phyloP scores from a whole-genome alignment of 2,329 filamentous ascomycete genomes.

The Helicocarpus griseus region DNA sequence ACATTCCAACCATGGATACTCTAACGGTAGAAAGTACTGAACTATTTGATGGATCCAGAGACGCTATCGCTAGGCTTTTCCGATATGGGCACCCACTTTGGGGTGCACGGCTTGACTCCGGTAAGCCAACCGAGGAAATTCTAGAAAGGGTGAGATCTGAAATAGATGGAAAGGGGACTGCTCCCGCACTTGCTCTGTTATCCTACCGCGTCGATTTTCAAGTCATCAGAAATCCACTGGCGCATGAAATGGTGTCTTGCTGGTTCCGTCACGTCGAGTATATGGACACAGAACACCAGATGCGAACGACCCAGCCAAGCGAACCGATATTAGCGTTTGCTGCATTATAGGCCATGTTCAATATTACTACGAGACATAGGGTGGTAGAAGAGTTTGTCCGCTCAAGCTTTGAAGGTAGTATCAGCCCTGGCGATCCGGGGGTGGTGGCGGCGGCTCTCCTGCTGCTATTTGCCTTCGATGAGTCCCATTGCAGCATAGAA shows the following conservation, averaged over 20 bases:
- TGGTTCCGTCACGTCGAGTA: background rate
- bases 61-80: background rate
- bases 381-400: background rate
- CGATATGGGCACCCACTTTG: background rate
- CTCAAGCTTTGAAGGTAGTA: background rate
- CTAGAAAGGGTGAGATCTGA: background rate
- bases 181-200: background rate
- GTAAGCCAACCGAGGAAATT: background rate
- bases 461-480: conserved; percentile 5
- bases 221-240: background rate
- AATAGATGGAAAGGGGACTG: background rate
- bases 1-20: background rate
- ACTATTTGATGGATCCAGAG: background rate
- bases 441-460: background rate
- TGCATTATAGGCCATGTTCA: background rate
- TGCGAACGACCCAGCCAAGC: conserved; percentile 4
- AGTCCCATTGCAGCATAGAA: background rate
- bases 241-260: conserved; percentile 1
- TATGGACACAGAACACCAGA: background rate
- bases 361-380: background rate
- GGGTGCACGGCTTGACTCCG: background rate
- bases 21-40: background rate
- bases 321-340: conserved; percentile 5
- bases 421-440: conserved; percentile 3
- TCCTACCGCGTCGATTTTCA: conserved; percentile 4